phyloP scores from a whole-genome alignment of 306 rosid genomes.

The Mimosa pudica region DNA sequence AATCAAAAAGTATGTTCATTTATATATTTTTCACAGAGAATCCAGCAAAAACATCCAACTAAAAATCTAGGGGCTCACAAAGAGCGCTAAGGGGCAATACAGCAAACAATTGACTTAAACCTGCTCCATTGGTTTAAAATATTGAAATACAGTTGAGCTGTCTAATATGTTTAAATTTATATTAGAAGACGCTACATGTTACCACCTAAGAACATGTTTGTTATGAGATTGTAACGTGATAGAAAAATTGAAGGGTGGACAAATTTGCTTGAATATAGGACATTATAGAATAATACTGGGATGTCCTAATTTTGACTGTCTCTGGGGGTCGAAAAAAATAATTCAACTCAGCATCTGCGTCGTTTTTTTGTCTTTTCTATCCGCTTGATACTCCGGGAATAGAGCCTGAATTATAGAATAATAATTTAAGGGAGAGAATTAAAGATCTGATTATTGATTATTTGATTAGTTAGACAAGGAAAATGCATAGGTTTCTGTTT shows the following conservation, averaged over 20 bases:
- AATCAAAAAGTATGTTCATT: neutral
- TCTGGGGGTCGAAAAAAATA: neutral
- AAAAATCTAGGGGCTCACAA: neutral
- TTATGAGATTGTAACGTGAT: conserved; percentile 22
- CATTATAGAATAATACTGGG: neutral
- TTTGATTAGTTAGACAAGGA: neutral
- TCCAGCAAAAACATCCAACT: neutral
- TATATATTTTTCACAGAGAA: neutral
- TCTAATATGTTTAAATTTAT: conserved; percentile 12
- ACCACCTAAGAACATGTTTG: conserved; percentile 26
- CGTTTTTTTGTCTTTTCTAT: neutral
- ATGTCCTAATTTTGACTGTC: neutral
- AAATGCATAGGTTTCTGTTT: neutral
- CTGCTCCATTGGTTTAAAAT: neutral
- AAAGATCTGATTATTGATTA: neutral
- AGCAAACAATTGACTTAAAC: conserved; percentile 30
- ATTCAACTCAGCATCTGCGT: neutral
- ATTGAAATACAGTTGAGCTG: conserved; percentile 29
- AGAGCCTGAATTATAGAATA: too few relatives aligned
- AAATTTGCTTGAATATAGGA: neutral
- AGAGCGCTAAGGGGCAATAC: neutral
- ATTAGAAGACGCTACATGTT: conserved; percentile 22
- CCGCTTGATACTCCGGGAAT: neutral
- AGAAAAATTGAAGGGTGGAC: conserved; percentile 36
- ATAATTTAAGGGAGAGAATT: too few relatives aligned